Evolutionary conservation across 2,329 filamentous ascomycete genomes (phyloP), one percentile per base, ranked within the genome.

Genomic region (Cytospora mali): DNA sequence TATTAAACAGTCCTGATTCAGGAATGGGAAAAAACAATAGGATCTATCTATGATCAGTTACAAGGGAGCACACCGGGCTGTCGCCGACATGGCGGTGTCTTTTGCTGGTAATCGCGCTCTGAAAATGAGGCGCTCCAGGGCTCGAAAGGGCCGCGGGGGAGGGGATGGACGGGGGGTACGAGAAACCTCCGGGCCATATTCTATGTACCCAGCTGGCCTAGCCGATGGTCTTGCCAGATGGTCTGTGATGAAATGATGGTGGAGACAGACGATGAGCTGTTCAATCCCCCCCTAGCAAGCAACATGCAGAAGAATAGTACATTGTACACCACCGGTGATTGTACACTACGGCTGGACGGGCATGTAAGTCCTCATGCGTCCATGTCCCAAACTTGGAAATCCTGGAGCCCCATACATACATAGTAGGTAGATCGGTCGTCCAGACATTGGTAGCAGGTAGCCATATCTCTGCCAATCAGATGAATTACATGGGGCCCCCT

Each of bases 61-160:
- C 28, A 25, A 23, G 21, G 39, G n/a, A 21, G 23, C 10, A 13
- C 13, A 46, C 42, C 58, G 58, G 58, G 58, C 50, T 49, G 35
- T 52, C 58, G 58, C 58, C 58, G 58, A 60, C 35, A 60, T 60
- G 50, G 58, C 58, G 58, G 58, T 60, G 58, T 60, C 58, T 52
- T 33, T 54, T 23, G 9, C 23, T 46, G 42, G 7, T 46, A 46
- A 46, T 46, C 42, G 42, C 42, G n/a, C 42, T 23, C n/a, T 46
- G n/a, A n/a, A 6, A 23, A 46, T 23, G 42, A 46, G 42, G 42
- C 42, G 42, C 42, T 46, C 42, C n/a, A n/a, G n/a, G n/a, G n/a
- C n/a, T n/a, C n/a, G n/a, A 9, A 46, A 23, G 23, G 23, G n/a
- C 42, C 42, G 42, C 42, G 42, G n/a, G 13, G n/a, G n/a, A 46